Conservation (phyloP, 2,329 filamentous ascomycete species). For the Colletotrichum sp. region DNA sequence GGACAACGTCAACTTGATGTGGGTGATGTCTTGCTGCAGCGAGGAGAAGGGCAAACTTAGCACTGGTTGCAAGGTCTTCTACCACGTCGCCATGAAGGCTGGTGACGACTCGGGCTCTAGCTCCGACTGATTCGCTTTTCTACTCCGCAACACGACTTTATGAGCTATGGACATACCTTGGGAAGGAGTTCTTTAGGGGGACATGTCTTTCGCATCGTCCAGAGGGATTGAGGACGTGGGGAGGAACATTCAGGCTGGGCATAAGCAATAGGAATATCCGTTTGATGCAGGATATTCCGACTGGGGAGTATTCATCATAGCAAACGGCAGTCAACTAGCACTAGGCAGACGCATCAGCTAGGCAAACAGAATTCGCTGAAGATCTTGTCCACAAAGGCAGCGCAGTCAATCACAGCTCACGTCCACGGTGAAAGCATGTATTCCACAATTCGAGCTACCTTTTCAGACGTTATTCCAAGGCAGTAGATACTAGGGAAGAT, state of each 20-base stretch:
- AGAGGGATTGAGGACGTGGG: neutral
- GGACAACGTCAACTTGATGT: neutral
- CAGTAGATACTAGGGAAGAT: constrained; percentile 83
- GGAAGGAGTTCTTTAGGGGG: neutral
- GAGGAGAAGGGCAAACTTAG: neutral
- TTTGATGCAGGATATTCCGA: neutral
- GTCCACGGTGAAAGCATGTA: constrained; percentile 51
- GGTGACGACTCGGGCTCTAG: neutral
- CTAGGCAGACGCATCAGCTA: no score
- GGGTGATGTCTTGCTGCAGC: constrained; percentile 5
- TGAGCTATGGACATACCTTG: neutral
- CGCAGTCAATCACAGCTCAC: neutral
- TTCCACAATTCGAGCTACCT: constrained; percentile 83
- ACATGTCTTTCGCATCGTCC: neutral
- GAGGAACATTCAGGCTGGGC: neutral
- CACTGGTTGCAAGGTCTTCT: neutral
- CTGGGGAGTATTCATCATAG: neutral
- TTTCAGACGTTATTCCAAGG: constrained; percentile 79
- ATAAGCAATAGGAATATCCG: neutral
- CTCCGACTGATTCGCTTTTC: neutral
- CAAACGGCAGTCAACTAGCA: neutral
- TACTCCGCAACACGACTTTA: neutral
- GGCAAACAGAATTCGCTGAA: neutral
- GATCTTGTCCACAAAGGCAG: neutral
- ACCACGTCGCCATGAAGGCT: neutral